A percentile compares a stretch with the other conserved stretches of the same genome.
These are phyloP conservation scores for Dactylonectria macrodidyma DNA, from an alignment of 2,329 filamentous ascomycete genomes.

Conservation along the genomic window DNA sequence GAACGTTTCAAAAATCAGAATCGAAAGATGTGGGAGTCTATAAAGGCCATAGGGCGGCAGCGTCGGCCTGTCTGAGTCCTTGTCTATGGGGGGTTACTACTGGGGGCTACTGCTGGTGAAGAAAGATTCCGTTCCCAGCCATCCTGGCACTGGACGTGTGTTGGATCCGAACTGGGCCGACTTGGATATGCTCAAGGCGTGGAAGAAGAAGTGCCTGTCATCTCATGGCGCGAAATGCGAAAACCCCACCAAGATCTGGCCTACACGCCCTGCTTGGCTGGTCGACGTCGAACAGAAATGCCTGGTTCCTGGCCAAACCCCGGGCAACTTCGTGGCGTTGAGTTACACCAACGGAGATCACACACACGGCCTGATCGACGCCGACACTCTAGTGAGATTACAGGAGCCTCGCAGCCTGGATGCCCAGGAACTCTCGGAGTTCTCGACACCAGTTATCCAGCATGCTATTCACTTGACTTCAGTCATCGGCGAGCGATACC, in stretches of 20 bases:
- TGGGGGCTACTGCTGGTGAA: conserved; percentile 13
- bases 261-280: conserved; percentile 15
- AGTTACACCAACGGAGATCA: conserved; percentile 15
- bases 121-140: background rate
- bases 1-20: no score
- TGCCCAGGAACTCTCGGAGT: no score
- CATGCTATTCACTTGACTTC: no score
- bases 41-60: no score
- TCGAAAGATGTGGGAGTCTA: no score
- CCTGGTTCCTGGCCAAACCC: background rate
- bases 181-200: conserved; percentile 10
- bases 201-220: conserved; percentile 7
- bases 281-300: conserved; percentile 11
- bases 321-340: conserved; percentile 1
- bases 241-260: conserved; percentile 27
- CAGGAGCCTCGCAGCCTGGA: no score
- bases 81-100: no score
- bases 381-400: no score
- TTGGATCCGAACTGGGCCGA: conserved; percentile 23
- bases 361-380: no score
- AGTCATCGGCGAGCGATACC: no score
- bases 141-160: conserved; percentile 12
- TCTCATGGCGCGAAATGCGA: conserved; percentile 10
- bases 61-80: background rate
- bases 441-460: no score